Conservation (phyloP, 2,329 filamentous ascomycete species). For the Alternaria consortialis region DNA sequence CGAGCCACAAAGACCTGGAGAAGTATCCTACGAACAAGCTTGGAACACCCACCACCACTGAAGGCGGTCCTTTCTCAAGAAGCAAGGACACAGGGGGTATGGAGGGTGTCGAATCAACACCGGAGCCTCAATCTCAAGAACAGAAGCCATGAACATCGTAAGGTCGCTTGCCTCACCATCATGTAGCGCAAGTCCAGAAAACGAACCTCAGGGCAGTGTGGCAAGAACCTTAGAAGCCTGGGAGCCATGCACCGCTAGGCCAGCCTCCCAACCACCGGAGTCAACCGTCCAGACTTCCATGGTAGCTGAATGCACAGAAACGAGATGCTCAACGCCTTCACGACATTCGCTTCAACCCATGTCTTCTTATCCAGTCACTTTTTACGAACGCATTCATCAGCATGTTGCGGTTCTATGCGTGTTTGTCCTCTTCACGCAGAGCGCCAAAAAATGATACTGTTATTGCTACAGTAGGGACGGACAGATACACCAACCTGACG, state of each 20-base stretch:
- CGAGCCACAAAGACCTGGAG: constrained; percentile 61
- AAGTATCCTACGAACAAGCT: constrained; percentile 56
- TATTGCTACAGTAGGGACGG: not conserved
- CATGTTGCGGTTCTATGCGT: constrained; percentile 1
- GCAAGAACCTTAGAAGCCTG: not conserved
- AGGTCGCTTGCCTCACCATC: not conserved
- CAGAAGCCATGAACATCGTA: constrained; percentile 21
- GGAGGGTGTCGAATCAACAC: constrained; percentile 37
- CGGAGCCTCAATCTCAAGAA: constrained; percentile 22
- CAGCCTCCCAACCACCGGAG: not conserved
- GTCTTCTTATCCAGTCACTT: constrained; percentile 1
- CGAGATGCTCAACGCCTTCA: constrained; percentile 2
- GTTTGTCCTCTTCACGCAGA: not conserved
- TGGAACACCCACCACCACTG: constrained; percentile 46
- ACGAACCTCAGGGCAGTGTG: not conserved
- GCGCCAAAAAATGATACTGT: not conserved
- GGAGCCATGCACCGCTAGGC: not conserved
- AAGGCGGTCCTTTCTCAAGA: constrained; percentile 32
- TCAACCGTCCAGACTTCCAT: not conserved
- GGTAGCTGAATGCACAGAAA: constrained; percentile 1
- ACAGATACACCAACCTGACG: not conserved
- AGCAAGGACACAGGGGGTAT: constrained; percentile 33
- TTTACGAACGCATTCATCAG: constrained; percentile 1
- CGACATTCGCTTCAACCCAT: constrained; percentile 4
- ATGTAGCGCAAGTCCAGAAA: not conserved